Percentiles rank a stretch among this genome's conserved stretches.
Conservation (phyloP, 169 alveolate genomes). For the Plasmodium cynomolgi region DNA sequence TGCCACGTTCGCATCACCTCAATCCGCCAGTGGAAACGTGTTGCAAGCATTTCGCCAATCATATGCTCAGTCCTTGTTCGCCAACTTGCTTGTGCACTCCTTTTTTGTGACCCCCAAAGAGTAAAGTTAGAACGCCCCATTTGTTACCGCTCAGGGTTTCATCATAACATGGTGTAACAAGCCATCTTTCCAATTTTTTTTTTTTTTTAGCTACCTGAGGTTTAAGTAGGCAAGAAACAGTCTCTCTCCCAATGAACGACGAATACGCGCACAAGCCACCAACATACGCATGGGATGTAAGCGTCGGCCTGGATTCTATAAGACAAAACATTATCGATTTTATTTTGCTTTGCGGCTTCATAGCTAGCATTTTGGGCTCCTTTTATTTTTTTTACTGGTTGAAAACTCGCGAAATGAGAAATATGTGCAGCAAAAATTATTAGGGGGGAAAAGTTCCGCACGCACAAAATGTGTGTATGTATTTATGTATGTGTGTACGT, state of each 20-base stretch:
- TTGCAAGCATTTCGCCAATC: background rate
- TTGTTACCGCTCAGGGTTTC: background rate
- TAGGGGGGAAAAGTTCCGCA: constrained; percentile 18
- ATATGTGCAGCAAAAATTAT: constrained; percentile 43
- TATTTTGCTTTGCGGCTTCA: constrained; percentile 48
- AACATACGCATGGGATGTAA: constrained; percentile 32
- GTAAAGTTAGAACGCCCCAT: background rate
- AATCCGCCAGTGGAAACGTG: background rate
- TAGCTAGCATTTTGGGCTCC: constrained; percentile 53
- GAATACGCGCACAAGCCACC: constrained; percentile 51
- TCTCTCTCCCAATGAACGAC: constrained; percentile 29
- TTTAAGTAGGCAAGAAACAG: background rate
- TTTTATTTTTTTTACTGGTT: constrained; percentile 69
- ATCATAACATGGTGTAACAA: background rate
- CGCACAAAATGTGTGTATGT: background rate
- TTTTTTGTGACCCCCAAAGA: background rate
- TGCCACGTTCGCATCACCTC: background rate
- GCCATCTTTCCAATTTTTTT: background rate
- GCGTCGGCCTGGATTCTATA: constrained; percentile 16
- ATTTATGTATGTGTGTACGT: too few relatives aligned
- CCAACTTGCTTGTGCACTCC: background rate
- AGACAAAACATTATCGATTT: constrained; percentile 37
- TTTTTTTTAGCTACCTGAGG: background rate
- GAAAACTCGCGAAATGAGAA: constrained; percentile 42
- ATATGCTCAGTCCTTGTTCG: background rate